phyloP scores from a whole-genome alignment of 2,329 filamentous ascomycete genomes.

The Epichloe amarillans region DNA sequence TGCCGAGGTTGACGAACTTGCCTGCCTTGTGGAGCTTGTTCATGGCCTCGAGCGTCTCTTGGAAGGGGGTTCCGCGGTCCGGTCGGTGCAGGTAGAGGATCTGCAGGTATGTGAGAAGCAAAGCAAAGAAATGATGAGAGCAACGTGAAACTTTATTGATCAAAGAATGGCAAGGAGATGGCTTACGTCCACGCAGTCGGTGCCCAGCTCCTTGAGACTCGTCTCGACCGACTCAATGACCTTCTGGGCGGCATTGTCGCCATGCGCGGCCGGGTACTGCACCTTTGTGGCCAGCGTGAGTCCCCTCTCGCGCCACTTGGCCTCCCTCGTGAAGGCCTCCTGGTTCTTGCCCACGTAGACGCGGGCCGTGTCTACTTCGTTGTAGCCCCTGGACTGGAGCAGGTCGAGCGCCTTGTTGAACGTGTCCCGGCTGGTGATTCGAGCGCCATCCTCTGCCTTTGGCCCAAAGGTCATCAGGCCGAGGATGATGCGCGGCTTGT shows the following conservation, averaged over 20 bases:
- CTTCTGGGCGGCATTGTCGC: conserved; percentile 35
- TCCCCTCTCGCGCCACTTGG: conserved; percentile 67
- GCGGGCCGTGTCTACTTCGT: conserved; percentile 74
- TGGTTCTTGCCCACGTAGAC: conserved; percentile 59
- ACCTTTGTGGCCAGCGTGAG: conserved; percentile 68
- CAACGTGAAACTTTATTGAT: too few species aligned
- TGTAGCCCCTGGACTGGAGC: conserved; percentile 67
- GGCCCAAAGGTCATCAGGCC: conserved; percentile 79
- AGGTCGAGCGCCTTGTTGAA: conserved; percentile 62
- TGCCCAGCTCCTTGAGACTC: conserved; percentile 58
- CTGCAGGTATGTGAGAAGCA: conserved; percentile 9
- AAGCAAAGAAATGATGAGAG: not conserved
- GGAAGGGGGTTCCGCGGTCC: conserved; percentile 57
- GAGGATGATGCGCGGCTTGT: conserved; percentile 62
- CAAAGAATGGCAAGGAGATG: not conserved
- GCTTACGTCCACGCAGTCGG: conserved; percentile 56
- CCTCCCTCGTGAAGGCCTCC: conserved; percentile 64
- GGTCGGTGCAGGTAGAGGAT: conserved; percentile 26
- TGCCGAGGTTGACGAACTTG: conserved; percentile 67
- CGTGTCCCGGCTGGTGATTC: conserved; percentile 53
- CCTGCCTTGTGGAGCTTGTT: conserved; percentile 75
- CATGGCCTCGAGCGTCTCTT: conserved; percentile 63
- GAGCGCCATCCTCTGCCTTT: conserved; percentile 45
- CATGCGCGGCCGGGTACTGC: conserved; percentile 38
- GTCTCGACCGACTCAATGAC: conserved; percentile 52